Percentiles rank a stretch among this genome's conserved stretches.
These are phyloP conservation scores for Pilasporangium apinafurcum DNA, from an alignment of 352 stramenopile species.

Conservation along the genomic window DNA sequence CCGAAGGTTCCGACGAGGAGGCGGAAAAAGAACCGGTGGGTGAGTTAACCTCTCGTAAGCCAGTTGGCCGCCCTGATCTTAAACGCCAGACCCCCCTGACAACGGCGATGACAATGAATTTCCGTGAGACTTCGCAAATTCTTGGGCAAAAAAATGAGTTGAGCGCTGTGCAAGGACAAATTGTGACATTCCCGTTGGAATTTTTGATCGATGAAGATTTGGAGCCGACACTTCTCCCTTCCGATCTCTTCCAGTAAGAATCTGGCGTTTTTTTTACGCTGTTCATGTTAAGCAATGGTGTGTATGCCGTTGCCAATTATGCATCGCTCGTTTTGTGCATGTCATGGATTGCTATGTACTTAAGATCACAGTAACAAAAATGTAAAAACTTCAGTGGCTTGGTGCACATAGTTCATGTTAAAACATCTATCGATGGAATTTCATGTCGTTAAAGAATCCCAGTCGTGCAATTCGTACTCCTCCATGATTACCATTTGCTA, in stretches of 20 bases:
- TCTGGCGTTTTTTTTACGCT: no score
- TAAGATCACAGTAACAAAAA: no score
- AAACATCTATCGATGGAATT: slow-evolving; percentile 30
- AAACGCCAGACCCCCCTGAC: slow-evolving; percentile 46
- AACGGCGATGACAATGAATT: slow-evolving; percentile 49
- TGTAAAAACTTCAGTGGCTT: no score
- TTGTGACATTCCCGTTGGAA: slow-evolving; percentile 79
- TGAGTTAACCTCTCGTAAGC: no score
- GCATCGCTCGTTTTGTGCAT: no score
- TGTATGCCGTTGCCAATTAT: no score
- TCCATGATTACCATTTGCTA: slow-evolving; percentile 49
- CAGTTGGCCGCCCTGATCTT: no score
- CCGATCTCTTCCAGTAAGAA: slow-evolving; percentile 71
- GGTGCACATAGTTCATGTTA: no score
- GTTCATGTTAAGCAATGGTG: no score
- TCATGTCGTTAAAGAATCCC: slow-evolving; percentile 78
- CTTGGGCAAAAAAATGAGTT: slow-evolving; percentile 50
- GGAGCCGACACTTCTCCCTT: slow-evolving; percentile 55
- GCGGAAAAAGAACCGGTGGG: no score
- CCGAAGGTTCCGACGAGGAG: no score
- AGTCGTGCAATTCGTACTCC: slow-evolving; percentile 48
- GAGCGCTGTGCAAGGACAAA: slow-evolving; percentile 56
- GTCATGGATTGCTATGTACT: no score
- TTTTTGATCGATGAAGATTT: slow-evolving; percentile 68
- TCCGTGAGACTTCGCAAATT: slow-evolving; percentile 51